These are phyloP conservation scores for Alternaria ethzedia DNA, from an alignment of 2,329 filamentous ascomycete species.

Conservation along the genomic window DNA sequence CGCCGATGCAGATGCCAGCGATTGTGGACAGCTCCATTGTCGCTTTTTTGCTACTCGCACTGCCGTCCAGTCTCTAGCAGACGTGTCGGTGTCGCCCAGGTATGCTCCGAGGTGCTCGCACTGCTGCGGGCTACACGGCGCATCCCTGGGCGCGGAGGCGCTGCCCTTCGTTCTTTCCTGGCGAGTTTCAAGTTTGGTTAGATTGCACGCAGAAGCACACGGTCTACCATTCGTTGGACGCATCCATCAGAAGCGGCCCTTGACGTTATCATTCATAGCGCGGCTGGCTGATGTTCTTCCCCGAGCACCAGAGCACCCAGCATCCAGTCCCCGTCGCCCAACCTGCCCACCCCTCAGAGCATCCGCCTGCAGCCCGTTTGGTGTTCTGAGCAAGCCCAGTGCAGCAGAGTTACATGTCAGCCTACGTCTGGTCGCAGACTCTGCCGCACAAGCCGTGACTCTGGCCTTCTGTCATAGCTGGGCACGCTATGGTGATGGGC, in stretches of 20 bases:
- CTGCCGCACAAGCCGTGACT: constrained; percentile 8
- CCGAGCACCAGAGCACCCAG: constrained; percentile 12
- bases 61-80: neutral
- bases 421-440: constrained; percentile 4
- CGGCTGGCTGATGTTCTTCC: constrained; percentile 28
- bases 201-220: constrained; percentile 37
- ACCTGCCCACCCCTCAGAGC: constrained; percentile 5
- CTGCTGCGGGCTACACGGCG: constrained; percentile 9
- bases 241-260: constrained; percentile 23
- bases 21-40: neutral
- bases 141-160: constrained; percentile 16
- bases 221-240: constrained; percentile 34
- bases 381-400: constrained; percentile 6
- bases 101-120: neutral
- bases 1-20: constrained; percentile 11
- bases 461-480: constrained; percentile 1
- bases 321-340: constrained; percentile 19
- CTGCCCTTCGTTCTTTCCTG: constrained; percentile 24
- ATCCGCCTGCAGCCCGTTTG: constrained; percentile 9
- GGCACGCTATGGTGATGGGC: constrained; percentile 4
- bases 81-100: neutral
- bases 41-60: neutral
- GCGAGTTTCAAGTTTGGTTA: constrained; percentile 42
- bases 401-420: neutral
- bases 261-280: constrained; percentile 29